phyloP scores from a whole-genome alignment of 2,329 filamentous ascomycete species.

The Trichoderma sp. region DNA sequence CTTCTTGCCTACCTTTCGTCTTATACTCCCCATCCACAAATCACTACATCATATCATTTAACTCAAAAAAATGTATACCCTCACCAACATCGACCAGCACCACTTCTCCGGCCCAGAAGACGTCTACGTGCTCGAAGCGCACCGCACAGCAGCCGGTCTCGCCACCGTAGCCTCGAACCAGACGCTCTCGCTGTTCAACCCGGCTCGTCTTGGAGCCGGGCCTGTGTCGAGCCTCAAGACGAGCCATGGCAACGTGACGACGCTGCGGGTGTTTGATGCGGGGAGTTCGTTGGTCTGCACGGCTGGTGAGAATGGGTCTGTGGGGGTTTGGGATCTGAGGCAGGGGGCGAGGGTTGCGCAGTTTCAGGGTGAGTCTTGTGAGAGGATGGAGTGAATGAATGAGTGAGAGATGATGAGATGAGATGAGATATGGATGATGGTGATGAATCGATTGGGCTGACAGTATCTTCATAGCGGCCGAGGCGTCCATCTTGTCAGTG shows the following conservation, averaged over 20 bases:
- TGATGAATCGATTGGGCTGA: not conserved
- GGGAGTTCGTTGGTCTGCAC: constrained; percentile 63
- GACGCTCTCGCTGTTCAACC: constrained; percentile 67
- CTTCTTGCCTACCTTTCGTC: not conserved
- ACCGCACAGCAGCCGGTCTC: constrained; percentile 55
- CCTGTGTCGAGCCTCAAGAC: constrained; percentile 54
- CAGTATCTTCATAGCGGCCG: constrained; percentile 43
- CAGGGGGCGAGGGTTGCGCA: constrained; percentile 48
- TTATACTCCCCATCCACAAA: not conserved
- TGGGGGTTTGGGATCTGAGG: constrained; percentile 69
- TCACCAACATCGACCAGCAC: constrained; percentile 40
- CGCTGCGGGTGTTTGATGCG: constrained; percentile 60
- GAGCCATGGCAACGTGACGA: constrained; percentile 66
- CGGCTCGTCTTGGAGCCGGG: constrained; percentile 56
- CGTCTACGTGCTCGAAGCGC: constrained; percentile 63
- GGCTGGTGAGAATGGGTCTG: constrained; percentile 70
- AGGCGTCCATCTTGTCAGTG: constrained; percentile 64
- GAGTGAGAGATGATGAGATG: not conserved
- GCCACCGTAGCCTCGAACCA: constrained; percentile 72
- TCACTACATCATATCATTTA: not conserved
- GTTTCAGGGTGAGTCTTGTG: constrained; percentile 49
- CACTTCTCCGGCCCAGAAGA: constrained; percentile 40
- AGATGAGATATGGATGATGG: not conserved
- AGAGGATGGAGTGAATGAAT: not conserved
- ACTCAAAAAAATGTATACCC: constrained; percentile 47